Percentiles rank a stretch among this genome's conserved stretches.
These are phyloP conservation scores for Baorangia bicolor DNA, from an alignment of 768 basidiomycete genomes.

Conservation along the genomic window DNA sequence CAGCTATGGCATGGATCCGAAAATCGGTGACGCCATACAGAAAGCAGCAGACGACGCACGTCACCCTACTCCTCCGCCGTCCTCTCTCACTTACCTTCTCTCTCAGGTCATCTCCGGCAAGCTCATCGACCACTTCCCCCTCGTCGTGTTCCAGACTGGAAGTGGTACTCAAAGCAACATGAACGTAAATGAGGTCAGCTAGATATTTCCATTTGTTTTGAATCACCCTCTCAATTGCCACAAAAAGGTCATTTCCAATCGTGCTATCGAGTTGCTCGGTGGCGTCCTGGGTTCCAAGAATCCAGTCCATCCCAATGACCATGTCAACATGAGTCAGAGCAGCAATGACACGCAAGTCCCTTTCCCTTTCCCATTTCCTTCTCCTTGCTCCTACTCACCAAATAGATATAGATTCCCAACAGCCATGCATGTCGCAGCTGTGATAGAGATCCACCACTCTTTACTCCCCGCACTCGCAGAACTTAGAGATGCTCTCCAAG, in stretches of 20 bases:
- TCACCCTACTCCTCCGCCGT: background rate
- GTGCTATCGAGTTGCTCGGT: slow-evolving; percentile 95
- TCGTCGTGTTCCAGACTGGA: slow-evolving; percentile 99
- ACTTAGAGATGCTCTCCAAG: slow-evolving; percentile 80
- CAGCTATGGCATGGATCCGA: slow-evolving; percentile 86
- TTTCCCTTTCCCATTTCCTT: slow-evolving; percentile 6
- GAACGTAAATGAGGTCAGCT: slow-evolving; percentile 90
- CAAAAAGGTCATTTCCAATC: slow-evolving; percentile 89
- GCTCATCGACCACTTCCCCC: slow-evolving; percentile 91
- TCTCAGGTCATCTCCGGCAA: slow-evolving; percentile 91
- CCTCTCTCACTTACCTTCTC: slow-evolving; percentile 1
- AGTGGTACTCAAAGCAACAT: slow-evolving; percentile 99
- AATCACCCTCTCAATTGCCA: background rate
- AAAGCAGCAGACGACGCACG: slow-evolving; percentile 90
- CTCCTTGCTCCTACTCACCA: background rate
- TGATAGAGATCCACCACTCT: slow-evolving; percentile 75
- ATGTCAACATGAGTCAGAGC: slow-evolving; percentile 99
- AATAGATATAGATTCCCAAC: slow-evolving; percentile 80
- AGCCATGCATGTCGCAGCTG: slow-evolving; percentile 97
- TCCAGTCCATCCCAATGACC: slow-evolving; percentile 98
- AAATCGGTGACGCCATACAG: slow-evolving; percentile 85
- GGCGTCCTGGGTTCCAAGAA: slow-evolving; percentile 94
- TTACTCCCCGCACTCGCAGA: slow-evolving; percentile 85
- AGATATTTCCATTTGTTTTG: background rate
- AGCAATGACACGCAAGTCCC: slow-evolving; percentile 91